Evolutionary conservation across 2,329 filamentous ascomycete species (phyloP).

Genomic region (Colletotrichum sp.): DNA sequence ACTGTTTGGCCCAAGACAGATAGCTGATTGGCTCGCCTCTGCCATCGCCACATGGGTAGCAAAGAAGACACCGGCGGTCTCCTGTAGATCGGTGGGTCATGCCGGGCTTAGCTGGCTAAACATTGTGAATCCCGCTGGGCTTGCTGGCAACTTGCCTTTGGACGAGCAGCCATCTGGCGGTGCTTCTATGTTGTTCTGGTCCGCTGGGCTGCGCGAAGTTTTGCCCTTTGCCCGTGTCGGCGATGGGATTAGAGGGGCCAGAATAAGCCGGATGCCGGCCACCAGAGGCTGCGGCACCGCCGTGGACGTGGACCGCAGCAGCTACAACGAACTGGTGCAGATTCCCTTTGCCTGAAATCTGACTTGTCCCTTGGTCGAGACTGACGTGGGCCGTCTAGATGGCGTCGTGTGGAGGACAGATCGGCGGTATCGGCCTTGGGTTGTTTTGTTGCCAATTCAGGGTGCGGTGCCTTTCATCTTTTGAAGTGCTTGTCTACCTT

Average conservation of each 20-base stretch:
- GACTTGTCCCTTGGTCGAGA: not conserved
- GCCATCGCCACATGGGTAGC: conserved; percentile 13
- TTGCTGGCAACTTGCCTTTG: not conserved
- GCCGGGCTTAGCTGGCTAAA: not conserved
- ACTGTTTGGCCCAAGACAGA: not conserved
- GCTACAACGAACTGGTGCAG: not conserved
- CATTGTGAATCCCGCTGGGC: not conserved
- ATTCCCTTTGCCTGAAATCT: not conserved
- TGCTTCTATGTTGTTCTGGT: not conserved
- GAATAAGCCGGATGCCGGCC: not conserved
- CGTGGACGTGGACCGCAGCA: not conserved
- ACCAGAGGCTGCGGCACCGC: not conserved
- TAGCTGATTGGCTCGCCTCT: not conserved
- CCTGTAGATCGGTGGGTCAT: conserved; percentile 20
- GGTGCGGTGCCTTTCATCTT: not conserved
- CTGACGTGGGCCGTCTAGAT: not conserved
- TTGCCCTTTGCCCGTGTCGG: not conserved
- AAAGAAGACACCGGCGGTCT: not conserved
- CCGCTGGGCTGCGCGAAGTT: not conserved
- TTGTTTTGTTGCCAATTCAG: not conserved
- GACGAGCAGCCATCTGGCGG: not conserved
- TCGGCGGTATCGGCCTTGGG: not conserved
- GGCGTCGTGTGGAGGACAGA: not conserved
- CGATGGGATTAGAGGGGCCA: not conserved
- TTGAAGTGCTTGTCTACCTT: not conserved